A percentile compares a stretch with the other conserved stretches of the same genome.
These are phyloP conservation scores for Candida albicans DNA, from an alignment of 1,139 yeast species.

Conservation along the genomic window DNA sequence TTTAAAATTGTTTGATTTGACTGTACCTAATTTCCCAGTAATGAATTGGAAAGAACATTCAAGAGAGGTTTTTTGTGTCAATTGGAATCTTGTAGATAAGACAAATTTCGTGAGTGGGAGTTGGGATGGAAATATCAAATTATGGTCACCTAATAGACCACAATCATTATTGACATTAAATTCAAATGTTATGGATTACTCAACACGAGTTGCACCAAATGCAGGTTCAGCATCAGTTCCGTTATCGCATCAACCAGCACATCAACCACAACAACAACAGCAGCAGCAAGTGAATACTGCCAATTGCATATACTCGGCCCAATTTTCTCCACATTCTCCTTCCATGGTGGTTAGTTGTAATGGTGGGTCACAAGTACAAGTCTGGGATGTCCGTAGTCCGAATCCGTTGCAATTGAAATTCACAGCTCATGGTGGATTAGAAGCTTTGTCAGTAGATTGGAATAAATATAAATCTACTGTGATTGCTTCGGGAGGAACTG, in stretches of 20 bases:
- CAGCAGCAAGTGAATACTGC: slow-evolving; percentile 30
- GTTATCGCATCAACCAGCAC: slow-evolving; percentile 30
- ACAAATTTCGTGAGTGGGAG: slow-evolving; percentile 70
- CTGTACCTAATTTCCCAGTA: slow-evolving; percentile 68
- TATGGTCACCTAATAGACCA: slow-evolving; percentile 65
- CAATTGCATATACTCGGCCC: slow-evolving; percentile 73
- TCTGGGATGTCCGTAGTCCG: slow-evolving; percentile 83
- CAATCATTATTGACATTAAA: slow-evolving; percentile 60
- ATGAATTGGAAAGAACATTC: slow-evolving; percentile 77
- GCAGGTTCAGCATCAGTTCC: slow-evolving; percentile 26
- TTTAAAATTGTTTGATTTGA: slow-evolving; percentile 74
- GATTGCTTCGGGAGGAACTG: slow-evolving; percentile 88
- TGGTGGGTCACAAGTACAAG: slow-evolving; percentile 73
- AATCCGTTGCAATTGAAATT: slow-evolving; percentile 60
- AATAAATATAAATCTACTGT: slow-evolving; percentile 81
- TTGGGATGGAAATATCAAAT: slow-evolving; percentile 89
- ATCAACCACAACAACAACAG: slow-evolving; percentile 23
- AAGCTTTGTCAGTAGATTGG: slow-evolving; percentile 81
- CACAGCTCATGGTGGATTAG: slow-evolving; percentile 77
- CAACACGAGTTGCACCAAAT: slow-evolving; percentile 25
- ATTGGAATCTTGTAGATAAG: slow-evolving; percentile 86
- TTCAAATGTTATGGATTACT: slow-evolving; percentile 32
- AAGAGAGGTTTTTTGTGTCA: slow-evolving; percentile 82
- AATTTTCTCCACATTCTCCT: slow-evolving; percentile 85
- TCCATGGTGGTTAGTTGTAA: slow-evolving; percentile 70